Evolutionary conservation across 768 basidiomycete genomes (phyloP).

Genomic region (Auricularia sp.): DNA sequence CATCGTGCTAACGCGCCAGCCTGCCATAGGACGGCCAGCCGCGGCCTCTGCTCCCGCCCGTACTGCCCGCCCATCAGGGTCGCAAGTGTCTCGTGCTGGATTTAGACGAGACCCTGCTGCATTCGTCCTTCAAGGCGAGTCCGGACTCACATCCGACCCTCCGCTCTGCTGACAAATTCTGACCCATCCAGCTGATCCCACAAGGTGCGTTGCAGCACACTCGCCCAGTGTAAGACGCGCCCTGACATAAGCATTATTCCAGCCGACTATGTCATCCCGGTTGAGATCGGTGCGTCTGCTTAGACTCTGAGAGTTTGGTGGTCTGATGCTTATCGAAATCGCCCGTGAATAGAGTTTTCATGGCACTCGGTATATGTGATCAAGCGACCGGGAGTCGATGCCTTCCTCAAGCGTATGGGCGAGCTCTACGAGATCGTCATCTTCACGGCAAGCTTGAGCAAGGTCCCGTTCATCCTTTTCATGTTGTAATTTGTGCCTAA

Average conservation of each 20-base stretch:
- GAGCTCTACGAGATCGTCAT: conserved; percentile 43
- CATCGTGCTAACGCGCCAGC: neutral
- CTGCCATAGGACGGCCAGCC: conserved; percentile 29
- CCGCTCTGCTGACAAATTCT: neutral
- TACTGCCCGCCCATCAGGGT: conserved; percentile 26
- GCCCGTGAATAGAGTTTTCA: conserved; percentile 27
- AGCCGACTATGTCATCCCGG: conserved; percentile 38
- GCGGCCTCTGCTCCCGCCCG: conserved; percentile 31
- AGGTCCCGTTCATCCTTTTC: conserved; percentile 17
- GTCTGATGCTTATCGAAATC: neutral
- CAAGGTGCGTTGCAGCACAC: conserved; percentile 17
- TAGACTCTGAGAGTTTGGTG: neutral
- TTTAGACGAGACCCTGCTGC: conserved; percentile 39
- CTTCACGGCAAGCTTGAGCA: conserved; percentile 31
- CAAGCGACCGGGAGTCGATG: conserved; percentile 43
- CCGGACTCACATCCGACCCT: neutral
- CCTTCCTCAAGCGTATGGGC: conserved; percentile 39
- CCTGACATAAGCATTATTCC: neutral
- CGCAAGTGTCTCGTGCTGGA: conserved; percentile 40
- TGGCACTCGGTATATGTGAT: conserved; percentile 44
- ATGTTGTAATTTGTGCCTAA: too few relatives aligned
- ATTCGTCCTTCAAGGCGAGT: conserved; percentile 39
- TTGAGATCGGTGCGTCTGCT: conserved; percentile 26
- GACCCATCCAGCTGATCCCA: conserved; percentile 29
- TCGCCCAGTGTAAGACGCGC: too few relatives aligned